A percentile compares a stretch with the other conserved stretches of the same genome.
These are phyloP conservation scores for Cordyceps fumosorosea DNA, from an alignment of 2,329 filamentous ascomycete genomes.

Conservation along the genomic window DNA sequence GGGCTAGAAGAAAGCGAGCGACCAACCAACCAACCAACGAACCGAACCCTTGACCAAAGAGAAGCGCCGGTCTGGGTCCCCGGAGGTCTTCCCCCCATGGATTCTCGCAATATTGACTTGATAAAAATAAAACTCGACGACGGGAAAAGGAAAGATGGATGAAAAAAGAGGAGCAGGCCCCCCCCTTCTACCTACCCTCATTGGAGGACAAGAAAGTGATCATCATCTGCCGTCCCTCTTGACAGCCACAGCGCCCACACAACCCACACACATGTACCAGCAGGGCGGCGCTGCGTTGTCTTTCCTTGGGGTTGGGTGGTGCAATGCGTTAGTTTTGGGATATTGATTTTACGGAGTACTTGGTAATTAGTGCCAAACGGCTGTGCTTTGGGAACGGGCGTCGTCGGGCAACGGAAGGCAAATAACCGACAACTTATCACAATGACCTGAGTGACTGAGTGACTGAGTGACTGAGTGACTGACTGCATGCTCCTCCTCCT, in stretches of 20 bases:
- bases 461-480: too few species aligned
- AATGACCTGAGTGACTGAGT: too few species aligned
- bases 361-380: neutral
- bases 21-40: too few species aligned
- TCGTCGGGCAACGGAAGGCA: too few species aligned
- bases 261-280: neutral
- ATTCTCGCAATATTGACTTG: neutral
- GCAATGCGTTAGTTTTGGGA: too few species aligned
- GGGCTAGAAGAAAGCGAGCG: neutral
- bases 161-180: neutral
- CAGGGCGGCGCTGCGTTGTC: too few species aligned
- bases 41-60: neutral
- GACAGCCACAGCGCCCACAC: neutral
- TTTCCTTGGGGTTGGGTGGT: too few species aligned
- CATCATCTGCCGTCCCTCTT: constrained; percentile 1
- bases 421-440: too few species aligned
- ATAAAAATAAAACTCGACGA: neutral
- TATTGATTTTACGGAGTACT: too few species aligned
- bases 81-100: neutral
- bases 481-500: too few species aligned
- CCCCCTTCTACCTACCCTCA: too few species aligned
- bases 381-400: too few species aligned
- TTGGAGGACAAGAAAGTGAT: neutral
- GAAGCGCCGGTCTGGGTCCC: neutral
- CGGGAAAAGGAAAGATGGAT: neutral